These are phyloP conservation scores for Simmondsia chinensis DNA, from an alignment of 148 eudicot species.

Conservation along the genomic window DNA sequence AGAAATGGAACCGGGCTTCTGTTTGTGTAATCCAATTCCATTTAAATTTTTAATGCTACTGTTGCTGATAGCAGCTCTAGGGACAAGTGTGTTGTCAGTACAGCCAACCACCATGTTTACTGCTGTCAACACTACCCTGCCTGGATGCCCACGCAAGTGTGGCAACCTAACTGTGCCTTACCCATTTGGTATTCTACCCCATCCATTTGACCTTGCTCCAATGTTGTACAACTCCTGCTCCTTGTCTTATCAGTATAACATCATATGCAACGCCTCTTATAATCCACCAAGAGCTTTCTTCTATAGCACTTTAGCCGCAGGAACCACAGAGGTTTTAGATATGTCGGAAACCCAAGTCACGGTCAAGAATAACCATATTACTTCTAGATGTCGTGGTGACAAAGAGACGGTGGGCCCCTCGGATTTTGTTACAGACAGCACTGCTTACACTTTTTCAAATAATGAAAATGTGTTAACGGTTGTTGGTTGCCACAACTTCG, in stretches of 20 bases:
- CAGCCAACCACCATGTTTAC: conserved; percentile 3
- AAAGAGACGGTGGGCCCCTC: neutral
- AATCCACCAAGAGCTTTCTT: conserved; percentile 30
- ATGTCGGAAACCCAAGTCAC: conserved; percentile 20
- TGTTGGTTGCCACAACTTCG: conserved; percentile 17
- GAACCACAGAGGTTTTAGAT: conserved; percentile 6
- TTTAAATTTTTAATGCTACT: too few species aligned
- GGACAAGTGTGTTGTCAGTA: neutral
- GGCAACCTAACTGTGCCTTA: conserved; percentile 42
- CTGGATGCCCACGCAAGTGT: conserved; percentile 34
- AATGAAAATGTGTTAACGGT: conserved; percentile 10
- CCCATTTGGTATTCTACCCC: conserved; percentile 55
- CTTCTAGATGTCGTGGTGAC: conserved; percentile 12
- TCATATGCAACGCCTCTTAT: conserved; percentile 23
- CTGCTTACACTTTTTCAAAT: conserved; percentile 23
- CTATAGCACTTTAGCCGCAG: neutral
- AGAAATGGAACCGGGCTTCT: too few species aligned
- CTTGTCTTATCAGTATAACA: conserved; percentile 7
- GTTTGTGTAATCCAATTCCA: too few species aligned
- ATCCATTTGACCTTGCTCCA: conserved; percentile 11
- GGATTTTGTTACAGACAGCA: neutral
- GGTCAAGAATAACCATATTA: conserved; percentile 12
- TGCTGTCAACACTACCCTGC: conserved; percentile 16
- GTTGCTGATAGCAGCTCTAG: neutral
- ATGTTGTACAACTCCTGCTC: too few species aligned